phyloP scores from a whole-genome alignment of 1,284 basidiomycete species.

The Meripilus lineatus region DNA sequence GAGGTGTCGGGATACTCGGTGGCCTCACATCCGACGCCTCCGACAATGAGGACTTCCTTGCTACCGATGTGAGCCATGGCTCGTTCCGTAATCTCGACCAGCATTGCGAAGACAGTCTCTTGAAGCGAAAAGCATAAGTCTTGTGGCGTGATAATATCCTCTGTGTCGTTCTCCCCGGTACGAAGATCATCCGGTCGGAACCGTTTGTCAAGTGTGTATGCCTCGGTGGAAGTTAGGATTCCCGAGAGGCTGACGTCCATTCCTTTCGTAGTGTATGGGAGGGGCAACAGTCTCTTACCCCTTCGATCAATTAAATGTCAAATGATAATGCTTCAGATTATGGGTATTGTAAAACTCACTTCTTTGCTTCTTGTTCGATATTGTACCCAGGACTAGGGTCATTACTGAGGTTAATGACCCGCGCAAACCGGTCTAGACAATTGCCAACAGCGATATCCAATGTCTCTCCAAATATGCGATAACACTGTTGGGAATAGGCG shows the following conservation, averaged over 20 bases:
- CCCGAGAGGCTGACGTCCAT: slow-evolving; percentile 98
- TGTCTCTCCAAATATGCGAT: slow-evolving; percentile 98
- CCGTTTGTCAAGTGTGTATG: slow-evolving; percentile 79
- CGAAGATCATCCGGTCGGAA: slow-evolving; percentile 46
- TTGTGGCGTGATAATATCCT: slow-evolving; percentile 83
- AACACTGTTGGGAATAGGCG: slow-evolving; percentile 95
- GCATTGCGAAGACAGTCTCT: slow-evolving; percentile 97
- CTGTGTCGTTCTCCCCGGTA: slow-evolving; percentile 31
- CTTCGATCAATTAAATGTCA: slow-evolving; percentile 29
- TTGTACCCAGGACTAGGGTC: slow-evolving; percentile 98
- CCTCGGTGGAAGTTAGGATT: slow-evolving; percentile 85
- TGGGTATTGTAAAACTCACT: slow-evolving; percentile 40
- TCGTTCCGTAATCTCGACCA: slow-evolving; percentile 98
- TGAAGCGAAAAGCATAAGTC: slow-evolving; percentile 97
- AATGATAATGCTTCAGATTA: neutral
- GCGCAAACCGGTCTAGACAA: slow-evolving; percentile 94
- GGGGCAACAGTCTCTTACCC: slow-evolving; percentile 68
- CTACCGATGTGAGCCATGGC: slow-evolving; percentile 99
- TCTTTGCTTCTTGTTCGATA: slow-evolving; percentile 94
- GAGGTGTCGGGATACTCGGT: neutral
- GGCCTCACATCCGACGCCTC: slow-evolving; percentile 93
- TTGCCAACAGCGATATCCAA: slow-evolving; percentile 99
- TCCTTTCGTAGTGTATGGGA: slow-evolving; percentile 97
- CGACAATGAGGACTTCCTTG: slow-evolving; percentile 95
- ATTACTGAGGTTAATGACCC: slow-evolving; percentile 94